These are phyloP conservation scores for Pseudocercospora fijiensis DNA, from an alignment of 2,329 filamentous ascomycete species.

Conservation along the genomic window DNA sequence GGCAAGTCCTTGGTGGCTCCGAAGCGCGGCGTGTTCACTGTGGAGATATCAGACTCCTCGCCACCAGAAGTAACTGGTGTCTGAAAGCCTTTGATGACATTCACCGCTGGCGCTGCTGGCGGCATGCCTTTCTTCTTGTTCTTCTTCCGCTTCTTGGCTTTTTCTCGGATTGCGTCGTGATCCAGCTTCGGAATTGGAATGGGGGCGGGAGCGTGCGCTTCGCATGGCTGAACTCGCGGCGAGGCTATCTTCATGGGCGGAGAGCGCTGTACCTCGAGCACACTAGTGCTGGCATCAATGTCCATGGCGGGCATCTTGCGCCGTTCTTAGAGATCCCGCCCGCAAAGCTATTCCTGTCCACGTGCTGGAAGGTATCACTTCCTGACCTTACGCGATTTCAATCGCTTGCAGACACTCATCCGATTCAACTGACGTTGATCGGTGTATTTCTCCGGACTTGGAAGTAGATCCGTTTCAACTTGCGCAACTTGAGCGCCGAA, in stretches of 20 bases:
- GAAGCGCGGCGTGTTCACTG: slow-evolving; percentile 35
- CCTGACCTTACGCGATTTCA: too few species aligned
- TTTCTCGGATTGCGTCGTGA: slow-evolving; percentile 39
- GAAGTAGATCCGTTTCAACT: background rate
- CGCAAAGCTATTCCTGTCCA: slow-evolving; percentile 1
- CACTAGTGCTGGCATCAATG: slow-evolving; percentile 31
- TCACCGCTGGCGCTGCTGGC: slow-evolving; percentile 41
- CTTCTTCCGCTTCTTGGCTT: slow-evolving; percentile 42
- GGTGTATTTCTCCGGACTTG: background rate
- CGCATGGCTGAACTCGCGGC: slow-evolving; percentile 29
- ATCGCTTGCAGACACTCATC: background rate
- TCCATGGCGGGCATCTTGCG: slow-evolving; percentile 39
- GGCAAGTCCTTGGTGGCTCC: slow-evolving; percentile 44
- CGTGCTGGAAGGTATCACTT: too few species aligned
- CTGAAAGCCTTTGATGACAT: slow-evolving; percentile 51
- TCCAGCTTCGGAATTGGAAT: slow-evolving; percentile 36
- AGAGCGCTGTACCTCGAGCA: slow-evolving; percentile 34
- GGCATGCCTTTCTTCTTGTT: slow-evolving; percentile 41
- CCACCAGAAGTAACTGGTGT: slow-evolving; percentile 54
- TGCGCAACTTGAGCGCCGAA: background rate
- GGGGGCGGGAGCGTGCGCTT: slow-evolving; percentile 21
- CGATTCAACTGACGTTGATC: background rate
- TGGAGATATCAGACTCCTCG: slow-evolving; percentile 55
- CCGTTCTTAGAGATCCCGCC: background rate
- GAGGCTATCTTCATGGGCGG: slow-evolving; percentile 37